A percentile compares a stretch with the other conserved stretches of the same genome.
Evolutionary conservation across 306 rosid species (phyloP).

Genomic region (Nissolia schottii): DNA sequence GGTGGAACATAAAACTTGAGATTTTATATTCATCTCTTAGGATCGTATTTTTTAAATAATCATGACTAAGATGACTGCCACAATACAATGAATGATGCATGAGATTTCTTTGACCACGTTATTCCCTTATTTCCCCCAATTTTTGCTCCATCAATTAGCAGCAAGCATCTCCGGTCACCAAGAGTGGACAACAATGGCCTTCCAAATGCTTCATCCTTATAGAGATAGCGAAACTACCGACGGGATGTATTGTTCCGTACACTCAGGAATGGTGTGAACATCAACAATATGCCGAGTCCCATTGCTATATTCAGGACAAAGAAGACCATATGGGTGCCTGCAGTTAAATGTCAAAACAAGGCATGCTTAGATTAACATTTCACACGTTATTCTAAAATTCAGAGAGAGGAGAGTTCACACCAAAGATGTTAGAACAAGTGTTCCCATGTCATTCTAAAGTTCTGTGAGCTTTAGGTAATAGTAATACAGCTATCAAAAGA

Average conservation of each 20-base stretch:
- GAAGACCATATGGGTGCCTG: constrained; percentile 22
- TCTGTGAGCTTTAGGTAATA: too few species aligned
- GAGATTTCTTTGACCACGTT: too few species aligned
- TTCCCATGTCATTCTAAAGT: not conserved
- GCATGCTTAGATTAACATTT: too few species aligned
- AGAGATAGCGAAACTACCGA: not conserved
- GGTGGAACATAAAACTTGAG: too few species aligned
- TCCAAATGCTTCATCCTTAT: not conserved
- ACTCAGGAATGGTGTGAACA: constrained; percentile 15
- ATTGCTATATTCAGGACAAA: not conserved
- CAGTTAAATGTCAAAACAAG: not conserved
- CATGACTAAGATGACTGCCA: not conserved
- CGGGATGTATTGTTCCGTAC: not conserved
- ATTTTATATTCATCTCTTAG: too few species aligned
- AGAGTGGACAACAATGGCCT: not conserved
- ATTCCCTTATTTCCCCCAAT: not conserved
- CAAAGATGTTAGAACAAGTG: not conserved
- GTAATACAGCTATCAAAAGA: too few species aligned
- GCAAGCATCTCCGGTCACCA: not conserved
- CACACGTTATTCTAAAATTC: too few species aligned
- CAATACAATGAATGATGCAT: too few species aligned
- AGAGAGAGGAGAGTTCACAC: too few species aligned
- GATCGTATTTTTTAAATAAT: too few species aligned
- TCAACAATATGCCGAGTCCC: not conserved
- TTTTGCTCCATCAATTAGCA: not conserved